Percentiles rank a stretch among this genome's conserved stretches.
Conservation (phyloP, 495 filamentous ascomycete genomes). For the Parathielavia appendiculata region DNA sequence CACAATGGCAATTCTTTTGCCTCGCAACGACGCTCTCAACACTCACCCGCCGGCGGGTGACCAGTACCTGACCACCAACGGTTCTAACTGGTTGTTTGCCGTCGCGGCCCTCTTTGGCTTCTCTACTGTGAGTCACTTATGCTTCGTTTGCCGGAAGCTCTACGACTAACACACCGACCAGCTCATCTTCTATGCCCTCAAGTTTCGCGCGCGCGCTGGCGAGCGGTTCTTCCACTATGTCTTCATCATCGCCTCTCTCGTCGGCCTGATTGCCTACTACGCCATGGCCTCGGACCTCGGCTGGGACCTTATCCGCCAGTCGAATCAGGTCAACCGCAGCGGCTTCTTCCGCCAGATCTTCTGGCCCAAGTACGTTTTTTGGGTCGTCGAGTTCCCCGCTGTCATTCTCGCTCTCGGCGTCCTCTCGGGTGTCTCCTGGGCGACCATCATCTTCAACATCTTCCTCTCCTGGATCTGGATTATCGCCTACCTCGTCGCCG, state of each 20-base stretch:
- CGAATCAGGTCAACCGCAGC: conserved; percentile 28
- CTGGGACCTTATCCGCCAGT: conserved; percentile 30
- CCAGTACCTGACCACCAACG: conserved; percentile 37
- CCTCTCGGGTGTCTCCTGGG: conserved; percentile 42
- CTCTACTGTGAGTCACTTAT: conserved; percentile 28
- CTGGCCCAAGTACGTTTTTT: conserved; percentile 48
- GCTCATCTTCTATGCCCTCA: conserved; percentile 35
- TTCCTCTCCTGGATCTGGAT: conserved; percentile 44
- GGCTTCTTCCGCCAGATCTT: conserved; percentile 43
- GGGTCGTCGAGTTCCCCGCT: conserved; percentile 44
- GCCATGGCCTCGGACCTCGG: conserved; percentile 43
- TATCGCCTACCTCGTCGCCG: conserved; percentile 40
- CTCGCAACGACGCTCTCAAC: conserved; percentile 40
- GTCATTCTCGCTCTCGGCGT: conserved; percentile 41
- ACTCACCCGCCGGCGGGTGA: conserved; percentile 42
- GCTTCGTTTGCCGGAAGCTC: not conserved
- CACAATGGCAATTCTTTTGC: conserved; percentile 21
- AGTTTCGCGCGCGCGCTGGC: conserved; percentile 37
- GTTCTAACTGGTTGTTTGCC: conserved; percentile 46
- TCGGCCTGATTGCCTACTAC: conserved; percentile 44
- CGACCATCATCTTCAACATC: conserved; percentile 44
- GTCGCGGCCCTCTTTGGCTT: conserved; percentile 43
- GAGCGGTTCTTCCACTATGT: conserved; percentile 53
- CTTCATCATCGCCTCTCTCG: conserved; percentile 45
- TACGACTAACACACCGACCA: conserved; percentile 3